Base-by-base conservation (phyloP, 2,329 filamentous ascomycete species). In the Colletotrichum tropicicola region DNA sequence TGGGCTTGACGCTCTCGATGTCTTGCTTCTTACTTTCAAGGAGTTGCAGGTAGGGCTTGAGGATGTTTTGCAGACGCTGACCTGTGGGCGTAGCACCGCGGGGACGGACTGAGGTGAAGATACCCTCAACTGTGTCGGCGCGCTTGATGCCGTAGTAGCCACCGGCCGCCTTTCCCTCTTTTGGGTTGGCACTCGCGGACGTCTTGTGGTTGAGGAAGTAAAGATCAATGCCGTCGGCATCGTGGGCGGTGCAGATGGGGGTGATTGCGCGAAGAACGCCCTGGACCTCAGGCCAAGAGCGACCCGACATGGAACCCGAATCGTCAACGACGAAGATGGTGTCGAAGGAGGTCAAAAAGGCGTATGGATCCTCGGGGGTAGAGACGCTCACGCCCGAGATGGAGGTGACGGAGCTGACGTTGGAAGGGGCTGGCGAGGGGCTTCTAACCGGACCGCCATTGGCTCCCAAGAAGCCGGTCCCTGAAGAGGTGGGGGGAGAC, bases 321-420 rank as follows among this genome's bases (percentile, higher is more conserved):
- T 98, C 95, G 74, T 98, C 95, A 73, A 98, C 93, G 1, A 98
- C 79, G 75, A 98, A 94, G 59, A 95, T 80, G 30, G 94, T 98
- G 79, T 98, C 93, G 74, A 97, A 98, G 15, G 84, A 84, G 43
- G 79, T 76, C 5, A 98, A 88, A 74, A 97, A 97, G 2, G 89
- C 85, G 74, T 92, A 96, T 2, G 84, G 86, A 71, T 93, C 90
- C 69, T 93, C 89, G 21, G 79, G 77, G 8, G 75, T 77, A 6
- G 75, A 76, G 66, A 80, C 69, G 44, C 69, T 74, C n/a, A 73
- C 66, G 15, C 68, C 56, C 12, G 69, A 69, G 45, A 65, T n/a
- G 8, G 62, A 62, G 2, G 28, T 62, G 57, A 65, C 32, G 21
- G 62, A 55, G 19, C 37, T 23, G 8, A 57, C 44, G 37, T 68